Evolutionary conservation across 225 moss, liverwort and hornwort species (phyloP).

Genomic region (Marchantia polymorpha): DNA sequence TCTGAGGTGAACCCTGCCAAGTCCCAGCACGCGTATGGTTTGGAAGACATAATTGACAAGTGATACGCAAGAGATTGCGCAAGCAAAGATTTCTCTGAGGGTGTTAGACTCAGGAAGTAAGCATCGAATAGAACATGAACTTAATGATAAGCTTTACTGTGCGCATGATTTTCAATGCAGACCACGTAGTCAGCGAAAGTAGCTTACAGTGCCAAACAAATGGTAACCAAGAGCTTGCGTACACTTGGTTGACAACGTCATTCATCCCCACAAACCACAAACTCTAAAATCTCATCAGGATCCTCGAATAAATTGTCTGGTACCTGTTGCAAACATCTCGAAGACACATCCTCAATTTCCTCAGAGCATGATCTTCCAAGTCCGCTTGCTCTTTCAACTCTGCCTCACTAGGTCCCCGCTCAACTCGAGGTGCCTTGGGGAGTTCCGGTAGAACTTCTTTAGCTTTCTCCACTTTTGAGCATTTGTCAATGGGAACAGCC

Average conservation of each 20-base stretch:
- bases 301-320: background rate
- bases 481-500: conserved; percentile 42
- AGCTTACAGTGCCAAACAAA: background rate
- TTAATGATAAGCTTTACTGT: too few relatives aligned
- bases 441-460: conserved; percentile 61
- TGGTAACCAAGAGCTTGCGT: background rate
- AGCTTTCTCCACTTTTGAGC: conserved; percentile 43
- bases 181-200: too few relatives aligned
- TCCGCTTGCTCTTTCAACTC: conserved; percentile 70
- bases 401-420: conserved; percentile 69
- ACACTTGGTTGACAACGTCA: background rate
- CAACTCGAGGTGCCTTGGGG: conserved; percentile 71
- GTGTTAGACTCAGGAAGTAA: too few relatives aligned
- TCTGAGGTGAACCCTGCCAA: too few relatives aligned
- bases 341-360: conserved; percentile 76
- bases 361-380: conserved; percentile 63
- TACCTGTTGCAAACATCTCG: conserved; percentile 82
- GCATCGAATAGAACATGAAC: too few relatives aligned
- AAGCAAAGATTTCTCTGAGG: too few relatives aligned
- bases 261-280: background rate
- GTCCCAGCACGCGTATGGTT: too few relatives aligned
- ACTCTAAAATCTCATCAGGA: background rate
- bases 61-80: too few relatives aligned
- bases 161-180: too few relatives aligned
- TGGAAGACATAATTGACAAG: too few relatives aligned